A percentile compares a stretch with the other conserved stretches of the same genome.
phyloP scores from a whole-genome alignment of 352 stramenopile genomes.

The Pythium brassicae region DNA sequence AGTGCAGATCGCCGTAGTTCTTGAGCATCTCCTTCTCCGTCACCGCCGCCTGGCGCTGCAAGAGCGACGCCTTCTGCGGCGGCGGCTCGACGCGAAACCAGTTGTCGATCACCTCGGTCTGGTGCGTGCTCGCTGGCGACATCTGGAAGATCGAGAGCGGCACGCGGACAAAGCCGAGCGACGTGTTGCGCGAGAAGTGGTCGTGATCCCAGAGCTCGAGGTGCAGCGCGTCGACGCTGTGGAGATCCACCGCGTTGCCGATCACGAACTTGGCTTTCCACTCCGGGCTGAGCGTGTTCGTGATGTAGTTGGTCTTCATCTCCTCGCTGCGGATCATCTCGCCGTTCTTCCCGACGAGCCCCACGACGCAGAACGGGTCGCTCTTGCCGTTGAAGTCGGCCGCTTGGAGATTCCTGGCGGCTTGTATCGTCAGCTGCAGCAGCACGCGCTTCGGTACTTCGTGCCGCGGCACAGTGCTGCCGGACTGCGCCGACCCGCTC shows the following conservation, averaged over 20 bases:
- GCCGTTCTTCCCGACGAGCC: constrained; percentile 55
- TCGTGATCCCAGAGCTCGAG: constrained; percentile 69
- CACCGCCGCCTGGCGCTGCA: constrained; percentile 18
- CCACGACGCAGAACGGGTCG: constrained; percentile 69
- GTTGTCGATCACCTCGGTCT: constrained; percentile 57
- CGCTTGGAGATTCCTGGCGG: constrained; percentile 42
- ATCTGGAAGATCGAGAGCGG: constrained; percentile 61
- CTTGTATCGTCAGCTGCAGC: constrained; percentile 46
- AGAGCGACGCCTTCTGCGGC: constrained; percentile 18
- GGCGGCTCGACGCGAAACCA: constrained; percentile 66
- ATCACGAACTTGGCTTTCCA: constrained; percentile 56
- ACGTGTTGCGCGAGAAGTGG: constrained; percentile 37
- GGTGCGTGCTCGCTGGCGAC: constrained; percentile 46
- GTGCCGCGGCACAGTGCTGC: constrained; percentile 1
- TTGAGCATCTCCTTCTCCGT: constrained; percentile 41
- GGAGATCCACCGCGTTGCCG: constrained; percentile 46
- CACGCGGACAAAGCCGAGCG: constrained; percentile 52
- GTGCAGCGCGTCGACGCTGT: constrained; percentile 44
- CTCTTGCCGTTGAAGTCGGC: constrained; percentile 63
- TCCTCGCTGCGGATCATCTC: constrained; percentile 50
- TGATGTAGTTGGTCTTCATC: constrained; percentile 46
- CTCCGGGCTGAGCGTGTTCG: constrained; percentile 38
- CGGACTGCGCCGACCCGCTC: no score
- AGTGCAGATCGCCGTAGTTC: constrained; percentile 51
- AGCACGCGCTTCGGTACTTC: constrained; percentile 29